Conservation (phyloP, 495 filamentous ascomycete species). For the Symbiotaphrina buchneri region DNA sequence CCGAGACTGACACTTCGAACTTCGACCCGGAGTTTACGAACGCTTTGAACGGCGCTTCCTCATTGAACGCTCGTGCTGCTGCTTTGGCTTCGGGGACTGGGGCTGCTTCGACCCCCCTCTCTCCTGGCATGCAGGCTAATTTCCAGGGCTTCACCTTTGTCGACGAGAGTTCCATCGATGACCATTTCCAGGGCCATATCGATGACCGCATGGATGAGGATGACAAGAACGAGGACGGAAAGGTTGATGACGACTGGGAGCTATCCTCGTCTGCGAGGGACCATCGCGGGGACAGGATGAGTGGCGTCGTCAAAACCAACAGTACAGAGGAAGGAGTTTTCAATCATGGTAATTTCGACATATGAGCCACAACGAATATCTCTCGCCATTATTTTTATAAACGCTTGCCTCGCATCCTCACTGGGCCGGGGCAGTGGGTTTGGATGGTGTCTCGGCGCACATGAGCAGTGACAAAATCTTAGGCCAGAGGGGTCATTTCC, state of each 20-base stretch:
- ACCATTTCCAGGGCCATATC: slow-evolving; percentile 41
- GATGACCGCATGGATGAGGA: slow-evolving; percentile 52
- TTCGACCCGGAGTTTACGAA: slow-evolving; percentile 98
- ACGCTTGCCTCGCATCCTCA: slow-evolving; percentile 6
- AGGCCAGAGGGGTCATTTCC: slow-evolving; percentile 10
- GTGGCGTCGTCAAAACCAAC: slow-evolving; percentile 42
- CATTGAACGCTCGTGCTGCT: slow-evolving; percentile 71
- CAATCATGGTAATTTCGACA: slow-evolving; percentile 51
- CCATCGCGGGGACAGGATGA: slow-evolving; percentile 37
- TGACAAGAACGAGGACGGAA: slow-evolving; percentile 9
- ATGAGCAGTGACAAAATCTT: neutral
- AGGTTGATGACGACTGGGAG: slow-evolving; percentile 14
- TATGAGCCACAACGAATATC: slow-evolving; percentile 14
- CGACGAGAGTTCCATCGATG: slow-evolving; percentile 87
- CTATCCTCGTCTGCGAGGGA: slow-evolving; percentile 18
- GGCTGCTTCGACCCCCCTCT: slow-evolving; percentile 70
- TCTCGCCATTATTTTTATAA: slow-evolving; percentile 11
- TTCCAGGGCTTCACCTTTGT: slow-evolving; percentile 98
- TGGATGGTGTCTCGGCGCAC: neutral
- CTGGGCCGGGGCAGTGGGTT: slow-evolving; percentile 2
- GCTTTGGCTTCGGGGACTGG: slow-evolving; percentile 54
- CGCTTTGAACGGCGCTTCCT: slow-evolving; percentile 60
- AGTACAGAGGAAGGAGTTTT: slow-evolving; percentile 47
- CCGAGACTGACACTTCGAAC: slow-evolving; percentile 86
- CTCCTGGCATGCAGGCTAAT: slow-evolving; percentile 88